phyloP scores from a whole-genome alignment of 768 basidiomycete genomes.

The Russula vinacea region DNA sequence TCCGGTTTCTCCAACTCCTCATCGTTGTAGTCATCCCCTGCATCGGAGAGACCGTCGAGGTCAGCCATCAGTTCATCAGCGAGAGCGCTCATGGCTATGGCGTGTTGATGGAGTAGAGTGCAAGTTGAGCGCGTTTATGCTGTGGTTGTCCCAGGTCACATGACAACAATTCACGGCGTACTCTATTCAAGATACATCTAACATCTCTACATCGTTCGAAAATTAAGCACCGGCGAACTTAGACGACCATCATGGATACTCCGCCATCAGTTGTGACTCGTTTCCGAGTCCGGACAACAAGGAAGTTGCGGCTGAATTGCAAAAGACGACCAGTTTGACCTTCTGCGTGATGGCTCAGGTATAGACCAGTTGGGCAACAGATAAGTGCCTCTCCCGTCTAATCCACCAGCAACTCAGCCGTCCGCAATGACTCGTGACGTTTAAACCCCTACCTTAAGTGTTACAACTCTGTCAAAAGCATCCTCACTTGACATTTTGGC shows the following conservation, averaged over 20 bases:
- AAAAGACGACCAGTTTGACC: slow-evolving; percentile 33
- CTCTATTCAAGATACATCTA: not conserved
- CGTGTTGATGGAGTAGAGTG: not conserved
- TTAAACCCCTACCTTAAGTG: slow-evolving; percentile 48
- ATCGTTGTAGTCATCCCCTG: slow-evolving; percentile 50
- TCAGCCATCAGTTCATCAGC: slow-evolving; percentile 93
- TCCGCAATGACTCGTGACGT: not conserved
- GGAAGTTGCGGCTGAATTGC: slow-evolving; percentile 56
- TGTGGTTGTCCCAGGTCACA: slow-evolving; percentile 7
- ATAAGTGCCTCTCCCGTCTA: slow-evolving; percentile 73
- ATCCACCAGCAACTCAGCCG: slow-evolving; percentile 10
- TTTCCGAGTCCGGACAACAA: slow-evolving; percentile 58
- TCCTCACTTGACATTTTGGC: slow-evolving; percentile 57
- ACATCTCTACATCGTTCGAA: not conserved
- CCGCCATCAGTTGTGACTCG: slow-evolving; percentile 65
- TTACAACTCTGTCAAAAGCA: slow-evolving; percentile 65
- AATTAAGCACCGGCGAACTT: not conserved
- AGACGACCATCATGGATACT: slow-evolving; percentile 49
- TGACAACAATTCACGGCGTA: not conserved
- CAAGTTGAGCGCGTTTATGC: not conserved
- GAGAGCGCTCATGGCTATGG: slow-evolving; percentile 62
- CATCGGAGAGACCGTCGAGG: slow-evolving; percentile 78
- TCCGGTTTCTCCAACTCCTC: slow-evolving; percentile 33
- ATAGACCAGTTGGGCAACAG: slow-evolving; percentile 61
- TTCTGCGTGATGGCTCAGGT: slow-evolving; percentile 34